Evolutionary conservation across 495 filamentous ascomycete species (phyloP).

Genomic region (Aspergillus panamensis): DNA sequence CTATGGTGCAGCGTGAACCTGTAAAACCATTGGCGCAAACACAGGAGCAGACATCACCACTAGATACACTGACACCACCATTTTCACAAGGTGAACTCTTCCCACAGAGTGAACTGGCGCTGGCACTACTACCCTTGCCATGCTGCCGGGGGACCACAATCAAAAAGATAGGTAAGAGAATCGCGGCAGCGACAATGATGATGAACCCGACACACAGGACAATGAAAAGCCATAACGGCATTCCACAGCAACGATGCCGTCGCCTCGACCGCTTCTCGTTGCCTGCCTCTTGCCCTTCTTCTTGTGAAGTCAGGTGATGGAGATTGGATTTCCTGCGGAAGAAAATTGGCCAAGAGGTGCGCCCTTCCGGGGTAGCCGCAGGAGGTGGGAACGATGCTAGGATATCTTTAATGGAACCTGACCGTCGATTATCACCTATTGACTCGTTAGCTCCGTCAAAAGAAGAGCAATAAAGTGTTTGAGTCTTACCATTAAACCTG

Average conservation of each 20-base stretch:
- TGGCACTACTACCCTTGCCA: background rate
- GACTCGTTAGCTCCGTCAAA: background rate
- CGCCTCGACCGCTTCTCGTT: slow-evolving; percentile 18
- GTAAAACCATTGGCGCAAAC: slow-evolving; percentile 84
- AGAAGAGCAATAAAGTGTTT: background rate
- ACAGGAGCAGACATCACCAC: slow-evolving; percentile 69
- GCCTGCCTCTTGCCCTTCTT: slow-evolving; percentile 23
- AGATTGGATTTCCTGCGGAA: slow-evolving; percentile 37
- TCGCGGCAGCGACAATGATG: slow-evolving; percentile 75
- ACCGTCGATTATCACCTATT: slow-evolving; percentile 33
- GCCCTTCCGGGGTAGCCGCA: slow-evolving; percentile 53
- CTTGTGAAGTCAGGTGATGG: slow-evolving; percentile 33
- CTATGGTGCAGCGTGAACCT: slow-evolving; percentile 65
- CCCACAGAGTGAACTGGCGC: slow-evolving; percentile 43
- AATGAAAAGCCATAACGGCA: slow-evolving; percentile 77
- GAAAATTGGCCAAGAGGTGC: slow-evolving; percentile 41
- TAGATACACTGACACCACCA: slow-evolving; percentile 70
- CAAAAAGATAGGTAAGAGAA: slow-evolving; percentile 82
- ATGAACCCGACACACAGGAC: slow-evolving; percentile 64
- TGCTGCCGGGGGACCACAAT: slow-evolving; percentile 66
- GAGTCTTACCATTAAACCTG: slow-evolving; percentile 28
- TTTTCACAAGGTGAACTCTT: slow-evolving; percentile 63
- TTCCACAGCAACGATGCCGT: slow-evolving; percentile 64
- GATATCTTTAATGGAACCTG: slow-evolving; percentile 80
- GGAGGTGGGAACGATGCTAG: slow-evolving; percentile 89